Evolutionary conservation across 441 rosid genomes (phyloP).

Genomic region (Arabidopsis lyrata): DNA sequence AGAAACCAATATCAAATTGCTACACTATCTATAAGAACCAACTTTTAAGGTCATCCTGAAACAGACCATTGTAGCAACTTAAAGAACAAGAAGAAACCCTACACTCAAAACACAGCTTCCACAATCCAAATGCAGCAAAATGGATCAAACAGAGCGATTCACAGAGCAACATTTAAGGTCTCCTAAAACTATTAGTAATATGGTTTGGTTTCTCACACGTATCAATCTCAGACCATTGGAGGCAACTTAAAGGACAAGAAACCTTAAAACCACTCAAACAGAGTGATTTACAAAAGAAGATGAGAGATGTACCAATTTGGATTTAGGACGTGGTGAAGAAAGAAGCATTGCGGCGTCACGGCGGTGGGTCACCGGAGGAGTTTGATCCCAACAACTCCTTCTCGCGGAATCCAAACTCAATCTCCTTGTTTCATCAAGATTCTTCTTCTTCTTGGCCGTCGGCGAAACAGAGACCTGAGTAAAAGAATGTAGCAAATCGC

Average conservation of each 20-base stretch:
- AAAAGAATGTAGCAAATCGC: slow-evolving; percentile 46
- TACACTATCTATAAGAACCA: slow-evolving; percentile 8
- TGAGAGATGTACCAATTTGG: slow-evolving; percentile 35
- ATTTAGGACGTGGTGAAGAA: slow-evolving; percentile 41
- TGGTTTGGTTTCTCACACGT: background rate
- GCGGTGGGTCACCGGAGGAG: slow-evolving; percentile 41
- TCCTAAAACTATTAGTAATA: background rate
- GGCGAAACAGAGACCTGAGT: slow-evolving; percentile 23
- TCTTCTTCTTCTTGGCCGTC: slow-evolving; percentile 16
- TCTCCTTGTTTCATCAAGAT: slow-evolving; percentile 28
- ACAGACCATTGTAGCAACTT: slow-evolving; percentile 5
- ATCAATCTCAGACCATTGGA: slow-evolving; percentile 19
- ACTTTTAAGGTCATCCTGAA: background rate
- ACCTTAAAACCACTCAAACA: background rate
- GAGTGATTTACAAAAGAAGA: background rate
- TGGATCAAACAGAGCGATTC: background rate
- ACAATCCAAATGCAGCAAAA: background rate
- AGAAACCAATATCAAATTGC: background rate
- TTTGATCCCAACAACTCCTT: slow-evolving; percentile 55
- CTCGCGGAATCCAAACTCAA: slow-evolving; percentile 51
- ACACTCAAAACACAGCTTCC: background rate
- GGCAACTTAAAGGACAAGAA: slow-evolving; percentile 12
- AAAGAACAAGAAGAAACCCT: background rate
- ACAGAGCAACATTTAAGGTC: background rate
- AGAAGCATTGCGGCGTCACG: slow-evolving; percentile 29